Conservation (phyloP, 164 flowering plant species). For the Akebia trifoliata region DNA sequence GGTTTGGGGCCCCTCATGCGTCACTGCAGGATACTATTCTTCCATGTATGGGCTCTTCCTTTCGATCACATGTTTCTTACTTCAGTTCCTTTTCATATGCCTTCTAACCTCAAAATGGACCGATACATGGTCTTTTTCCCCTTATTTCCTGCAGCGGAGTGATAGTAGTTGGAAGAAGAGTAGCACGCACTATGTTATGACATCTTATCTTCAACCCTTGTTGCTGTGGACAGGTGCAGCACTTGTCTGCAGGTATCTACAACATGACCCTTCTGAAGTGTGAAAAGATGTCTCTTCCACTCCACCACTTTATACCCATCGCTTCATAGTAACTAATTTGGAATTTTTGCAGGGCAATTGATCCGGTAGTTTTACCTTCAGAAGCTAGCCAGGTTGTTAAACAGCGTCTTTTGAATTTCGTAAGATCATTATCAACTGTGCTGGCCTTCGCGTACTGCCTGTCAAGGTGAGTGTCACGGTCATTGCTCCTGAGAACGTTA, state of each 20-base stretch:
- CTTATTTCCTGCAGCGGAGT: conserved; percentile 42
- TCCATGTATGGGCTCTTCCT: conserved; percentile 40
- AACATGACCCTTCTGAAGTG: background rate
- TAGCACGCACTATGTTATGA: conserved; percentile 49
- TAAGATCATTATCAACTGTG: conserved; percentile 84
- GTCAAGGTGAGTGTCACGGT: conserved; percentile 51
- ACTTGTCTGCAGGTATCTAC: conserved; percentile 76
- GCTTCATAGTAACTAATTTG: conserved; percentile 8
- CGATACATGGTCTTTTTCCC: background rate
- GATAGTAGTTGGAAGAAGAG: conserved; percentile 81
- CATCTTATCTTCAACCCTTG: conserved; percentile 74
- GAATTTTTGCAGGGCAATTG: conserved; percentile 58
- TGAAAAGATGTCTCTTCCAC: background rate
- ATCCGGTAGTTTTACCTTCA: conserved; percentile 73
- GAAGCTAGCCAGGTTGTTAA: conserved; percentile 83
- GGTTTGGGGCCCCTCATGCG: conserved; percentile 79
- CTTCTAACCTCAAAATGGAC: background rate
- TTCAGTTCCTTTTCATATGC: background rate
- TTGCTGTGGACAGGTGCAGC: conserved; percentile 83
- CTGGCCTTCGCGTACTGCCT: conserved; percentile 82
- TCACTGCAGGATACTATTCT: conserved; percentile 47
- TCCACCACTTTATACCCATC: background rate
- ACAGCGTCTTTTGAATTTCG: conserved; percentile 69
- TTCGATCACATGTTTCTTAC: conserved; percentile 1
- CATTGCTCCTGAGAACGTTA: background rate